Base-by-base conservation (phyloP, 345 rosid genomes). In the Acer campestre region DNA sequence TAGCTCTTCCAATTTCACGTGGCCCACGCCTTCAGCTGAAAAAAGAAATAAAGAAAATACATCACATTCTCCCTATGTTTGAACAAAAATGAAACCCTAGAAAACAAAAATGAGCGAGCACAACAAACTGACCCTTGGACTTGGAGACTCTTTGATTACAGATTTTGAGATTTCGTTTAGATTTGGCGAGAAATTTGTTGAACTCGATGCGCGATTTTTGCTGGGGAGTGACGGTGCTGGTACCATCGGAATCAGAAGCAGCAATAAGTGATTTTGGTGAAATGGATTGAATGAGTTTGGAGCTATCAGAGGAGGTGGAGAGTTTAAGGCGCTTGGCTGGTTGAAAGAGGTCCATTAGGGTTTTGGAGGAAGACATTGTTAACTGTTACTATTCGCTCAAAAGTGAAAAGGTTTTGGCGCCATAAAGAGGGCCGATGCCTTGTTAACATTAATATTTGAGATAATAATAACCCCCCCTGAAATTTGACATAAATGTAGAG, bases 291-390 rank as follows among this genome's bases (percentile, higher is more conserved):
- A 61, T 51, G 46, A 82, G 74, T 18, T 77, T 63, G 8, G 90
- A 31, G 9, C n/a, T 22, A 20, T 75, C 73, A 17, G 89, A 56
- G 67, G 85, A 35, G 16, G 85, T 20, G 31, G 86, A 83, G 70
- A 79, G 67, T 75, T 90, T 91, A 71, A 78, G 85, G 75, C 98
- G 98, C 88, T 95, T 93, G 7, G 93, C 80, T 1, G 98, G 93
- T 77, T 83, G 90, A 58, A 91, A 92, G 84, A 86, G 68, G 27
- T 95, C 95, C 82, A 71, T 85, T 75, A 93, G 84, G 79, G 91
- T 83, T 82, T 82, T 94, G 35, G 90, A 81, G 46, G 92, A 81
- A 70, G 88, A 89, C 96, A 86, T 90, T 46, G 27, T 25, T 58
- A 20, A 2, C 23, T 10, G 49, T 46, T 46, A 46, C 49, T 46